Conservation (phyloP, 331 rosid genomes). For the Quercus lobata region DNA sequence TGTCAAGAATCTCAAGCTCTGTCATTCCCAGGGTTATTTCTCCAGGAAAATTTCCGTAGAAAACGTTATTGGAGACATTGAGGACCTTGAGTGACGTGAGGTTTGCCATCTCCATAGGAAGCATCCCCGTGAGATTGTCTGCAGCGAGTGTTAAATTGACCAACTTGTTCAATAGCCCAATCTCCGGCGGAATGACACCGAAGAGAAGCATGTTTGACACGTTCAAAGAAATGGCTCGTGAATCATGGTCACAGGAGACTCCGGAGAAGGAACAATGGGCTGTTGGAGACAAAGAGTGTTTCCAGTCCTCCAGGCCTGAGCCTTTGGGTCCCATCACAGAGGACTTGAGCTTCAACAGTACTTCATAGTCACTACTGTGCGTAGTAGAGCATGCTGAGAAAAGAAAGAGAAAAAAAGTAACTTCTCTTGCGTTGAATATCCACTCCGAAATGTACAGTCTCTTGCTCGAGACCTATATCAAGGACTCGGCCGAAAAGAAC, state of each 20-base stretch:
- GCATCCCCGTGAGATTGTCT: conserved; percentile 50
- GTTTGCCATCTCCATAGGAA: conserved; percentile 45
- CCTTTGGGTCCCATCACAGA: conserved; percentile 45
- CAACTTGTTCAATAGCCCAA: conserved; percentile 50
- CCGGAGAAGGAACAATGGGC: conserved; percentile 68
- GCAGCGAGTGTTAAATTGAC: conserved; percentile 43
- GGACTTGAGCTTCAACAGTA: conserved; percentile 56
- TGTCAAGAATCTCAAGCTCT: conserved; percentile 56
- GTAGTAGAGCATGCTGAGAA: conserved; percentile 16
- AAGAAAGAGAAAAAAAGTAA: conserved; percentile 9
- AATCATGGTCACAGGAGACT: conserved; percentile 33
- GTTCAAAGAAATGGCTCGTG: conserved; percentile 40
- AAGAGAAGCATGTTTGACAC: conserved; percentile 38
- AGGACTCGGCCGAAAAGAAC: conserved; percentile 42
- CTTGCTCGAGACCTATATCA: conserved; percentile 50
- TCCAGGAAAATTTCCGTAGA: conserved; percentile 40
- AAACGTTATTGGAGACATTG: conserved; percentile 64
- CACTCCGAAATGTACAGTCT: conserved; percentile 70
- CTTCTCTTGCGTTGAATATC: conserved; percentile 17
- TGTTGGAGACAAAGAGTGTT: conserved; percentile 20
- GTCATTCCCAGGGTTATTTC: conserved; percentile 27
- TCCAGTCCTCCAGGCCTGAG: conserved; percentile 50
- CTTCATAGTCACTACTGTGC: conserved; percentile 43
- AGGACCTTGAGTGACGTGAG: conserved; percentile 50
- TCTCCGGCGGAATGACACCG: conserved; percentile 51